Percentiles rank a stretch among this genome's conserved stretches.
Evolutionary conservation across 305 asterid genomes (phyloP).

Genomic region (Nicotiana rustica): DNA sequence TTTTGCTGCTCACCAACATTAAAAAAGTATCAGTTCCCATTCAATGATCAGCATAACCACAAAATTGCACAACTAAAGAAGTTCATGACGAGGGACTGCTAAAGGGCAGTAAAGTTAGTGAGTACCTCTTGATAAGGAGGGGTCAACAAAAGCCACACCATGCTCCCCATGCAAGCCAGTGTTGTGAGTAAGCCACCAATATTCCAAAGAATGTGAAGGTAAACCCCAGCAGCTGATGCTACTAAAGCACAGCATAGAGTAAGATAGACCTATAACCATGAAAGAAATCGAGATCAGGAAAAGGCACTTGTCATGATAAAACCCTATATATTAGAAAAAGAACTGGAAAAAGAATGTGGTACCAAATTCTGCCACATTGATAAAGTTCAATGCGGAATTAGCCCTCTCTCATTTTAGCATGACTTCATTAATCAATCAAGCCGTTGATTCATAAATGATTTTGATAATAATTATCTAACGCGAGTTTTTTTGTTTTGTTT

Average conservation of each 20-base stretch:
- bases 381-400: not conserved
- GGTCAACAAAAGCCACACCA: slow-evolving; percentile 64
- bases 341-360: not conserved
- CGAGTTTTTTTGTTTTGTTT: not conserved
- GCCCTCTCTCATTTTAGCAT: too few relatives aligned
- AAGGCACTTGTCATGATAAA: not conserved
- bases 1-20: slow-evolving; percentile 59
- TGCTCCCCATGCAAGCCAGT: slow-evolving; percentile 67
- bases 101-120: slow-evolving; percentile 1
- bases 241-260: slow-evolving; percentile 81
- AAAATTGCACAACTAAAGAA: not conserved
- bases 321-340: not conserved
- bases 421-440: not conserved
- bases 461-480: not conserved
- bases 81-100: not conserved
- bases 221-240: slow-evolving; percentile 84
- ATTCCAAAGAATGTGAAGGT: slow-evolving; percentile 87
- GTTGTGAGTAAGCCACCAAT: slow-evolving; percentile 86
- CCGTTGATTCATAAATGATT: not conserved
- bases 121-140: slow-evolving; percentile 73
- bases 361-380: not conserved
- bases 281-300: not conserved
- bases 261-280: slow-evolving; percentile 74
- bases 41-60: not conserved
- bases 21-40: not conserved